phyloP scores from a whole-genome alignment of 352 stramenopile species.

The Globisporangium radiosum region DNA sequence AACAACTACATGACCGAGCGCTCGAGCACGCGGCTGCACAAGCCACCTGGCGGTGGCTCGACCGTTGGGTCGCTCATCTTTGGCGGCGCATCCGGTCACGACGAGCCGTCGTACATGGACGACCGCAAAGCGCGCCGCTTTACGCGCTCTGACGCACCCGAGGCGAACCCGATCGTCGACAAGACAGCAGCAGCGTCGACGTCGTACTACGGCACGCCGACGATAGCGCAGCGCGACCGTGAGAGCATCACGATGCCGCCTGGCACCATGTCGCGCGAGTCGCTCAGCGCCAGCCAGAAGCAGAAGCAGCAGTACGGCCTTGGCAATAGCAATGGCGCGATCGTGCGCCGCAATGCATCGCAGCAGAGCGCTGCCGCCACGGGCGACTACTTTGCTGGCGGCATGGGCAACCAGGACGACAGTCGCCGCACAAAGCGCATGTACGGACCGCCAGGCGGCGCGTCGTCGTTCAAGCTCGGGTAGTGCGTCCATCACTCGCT shows the following conservation, averaged over 20 bases:
- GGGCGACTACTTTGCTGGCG: slow-evolving; percentile 31
- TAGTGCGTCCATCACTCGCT: slow-evolving; percentile 9
- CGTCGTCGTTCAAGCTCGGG: slow-evolving; percentile 44
- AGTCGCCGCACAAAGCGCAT: slow-evolving; percentile 38
- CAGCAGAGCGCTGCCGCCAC: slow-evolving; percentile 15
- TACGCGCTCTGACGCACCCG: slow-evolving; percentile 18
- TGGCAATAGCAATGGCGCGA: not conserved
- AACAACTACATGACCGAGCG: slow-evolving; percentile 78
- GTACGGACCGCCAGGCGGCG: slow-evolving; percentile 29
- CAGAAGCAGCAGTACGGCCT: slow-evolving; percentile 7
- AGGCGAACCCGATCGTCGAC: slow-evolving; percentile 30
- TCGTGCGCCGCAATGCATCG: slow-evolving; percentile 3
- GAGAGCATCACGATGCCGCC: slow-evolving; percentile 34
- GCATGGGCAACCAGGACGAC: slow-evolving; percentile 27
- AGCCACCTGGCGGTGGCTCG: slow-evolving; percentile 61
- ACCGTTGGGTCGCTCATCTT: slow-evolving; percentile 72
- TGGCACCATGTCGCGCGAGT: slow-evolving; percentile 28
- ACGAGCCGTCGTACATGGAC: slow-evolving; percentile 38
- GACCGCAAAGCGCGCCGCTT: slow-evolving; percentile 45
- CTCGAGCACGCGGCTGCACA: slow-evolving; percentile 68
- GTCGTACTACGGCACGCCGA: slow-evolving; percentile 38
- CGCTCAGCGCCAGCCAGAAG: slow-evolving; percentile 17
- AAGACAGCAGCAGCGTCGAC: slow-evolving; percentile 10
- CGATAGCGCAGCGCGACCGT: slow-evolving; percentile 27
- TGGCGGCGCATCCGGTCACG: slow-evolving; percentile 27